Percentiles rank a stretch among this genome's conserved stretches.
Conservation (phyloP, 371 early-diverging fungal species). For the Syncephalastrum monosporum region DNA sequence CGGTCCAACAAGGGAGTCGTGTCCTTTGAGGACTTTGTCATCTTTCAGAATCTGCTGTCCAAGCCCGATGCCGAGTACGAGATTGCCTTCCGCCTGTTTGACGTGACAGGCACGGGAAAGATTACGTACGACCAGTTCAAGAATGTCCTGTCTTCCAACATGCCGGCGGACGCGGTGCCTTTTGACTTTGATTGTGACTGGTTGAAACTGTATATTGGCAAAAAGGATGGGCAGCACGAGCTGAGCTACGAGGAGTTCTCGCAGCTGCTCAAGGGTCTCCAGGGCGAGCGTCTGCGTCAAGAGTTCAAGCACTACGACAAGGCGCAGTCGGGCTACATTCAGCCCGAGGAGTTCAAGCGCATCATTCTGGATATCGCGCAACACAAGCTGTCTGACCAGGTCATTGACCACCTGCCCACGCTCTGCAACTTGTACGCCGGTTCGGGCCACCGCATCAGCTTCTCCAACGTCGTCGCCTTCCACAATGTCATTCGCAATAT, state of each 20-base stretch:
- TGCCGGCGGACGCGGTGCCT: conserved; percentile 59
- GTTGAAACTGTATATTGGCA: conserved; percentile 70
- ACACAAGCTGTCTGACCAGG: conserved; percentile 70
- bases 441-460: conserved; percentile 57
- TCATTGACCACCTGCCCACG: conserved; percentile 71
- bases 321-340: conserved; percentile 64
- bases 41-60: conserved; percentile 71
- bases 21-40: conserved; percentile 73
- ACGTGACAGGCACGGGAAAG: conserved; percentile 60
- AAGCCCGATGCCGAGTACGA: conserved; percentile 83
- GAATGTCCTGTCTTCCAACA: conserved; percentile 57
- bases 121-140: conserved; percentile 70
- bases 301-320: conserved; percentile 77
- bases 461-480: conserved; percentile 67
- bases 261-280: conserved; percentile 78
- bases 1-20: conserved; percentile 57
- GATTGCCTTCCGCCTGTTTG: conserved; percentile 76
- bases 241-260: conserved; percentile 77
- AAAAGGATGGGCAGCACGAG: conserved; percentile 55
- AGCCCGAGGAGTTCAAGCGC: conserved; percentile 63
- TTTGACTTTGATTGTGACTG: conserved; percentile 77
- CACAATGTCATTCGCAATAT: conserved; percentile 74
- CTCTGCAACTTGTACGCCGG: conserved; percentile 58
- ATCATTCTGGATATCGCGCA: conserved; percentile 67
- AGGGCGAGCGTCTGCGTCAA: conserved; percentile 76